These are phyloP conservation scores for Ciborinia camelliae DNA, from an alignment of 2,329 filamentous ascomycete genomes.

Conservation along the genomic window DNA sequence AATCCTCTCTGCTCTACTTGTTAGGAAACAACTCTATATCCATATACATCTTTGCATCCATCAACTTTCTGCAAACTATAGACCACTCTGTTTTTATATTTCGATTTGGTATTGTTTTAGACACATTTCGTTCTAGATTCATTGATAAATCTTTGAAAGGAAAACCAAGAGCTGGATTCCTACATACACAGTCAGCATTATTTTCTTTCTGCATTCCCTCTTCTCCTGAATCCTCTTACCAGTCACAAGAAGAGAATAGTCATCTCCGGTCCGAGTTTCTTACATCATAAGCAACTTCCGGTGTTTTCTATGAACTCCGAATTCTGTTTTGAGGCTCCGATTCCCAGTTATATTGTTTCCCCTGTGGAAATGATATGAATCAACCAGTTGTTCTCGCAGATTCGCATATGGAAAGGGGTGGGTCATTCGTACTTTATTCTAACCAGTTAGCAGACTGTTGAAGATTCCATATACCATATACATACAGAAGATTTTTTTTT, in stretches of 20 bases:
- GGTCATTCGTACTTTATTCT: neutral
- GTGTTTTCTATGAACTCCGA: neutral
- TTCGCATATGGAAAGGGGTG: neutral
- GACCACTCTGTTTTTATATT: neutral
- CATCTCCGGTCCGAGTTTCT: slow-evolving; percentile 11
- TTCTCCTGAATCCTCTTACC: neutral
- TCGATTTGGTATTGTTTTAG: neutral
- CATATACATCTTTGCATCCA: neutral
- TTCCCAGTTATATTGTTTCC: neutral
- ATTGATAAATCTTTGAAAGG: slow-evolving; percentile 17
- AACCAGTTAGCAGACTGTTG: neutral
- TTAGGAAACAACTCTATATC: neutral
- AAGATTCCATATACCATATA: neutral
- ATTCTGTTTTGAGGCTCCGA: neutral
- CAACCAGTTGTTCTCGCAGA: neutral
- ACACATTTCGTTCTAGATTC: neutral
- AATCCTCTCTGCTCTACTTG: slow-evolving; percentile 1
- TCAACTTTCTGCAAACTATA: slow-evolving; percentile 5
- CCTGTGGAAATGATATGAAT: neutral
- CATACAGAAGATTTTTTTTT: neutral
- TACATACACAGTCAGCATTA: slow-evolving; percentile 16
- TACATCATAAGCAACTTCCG: neutral
- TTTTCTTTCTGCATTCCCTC: neutral
- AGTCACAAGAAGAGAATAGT: neutral
- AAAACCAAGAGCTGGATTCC: slow-evolving; percentile 38